Conservation (phyloP, 768 basidiomycete genomes). For the Agrocybe praecox region DNA sequence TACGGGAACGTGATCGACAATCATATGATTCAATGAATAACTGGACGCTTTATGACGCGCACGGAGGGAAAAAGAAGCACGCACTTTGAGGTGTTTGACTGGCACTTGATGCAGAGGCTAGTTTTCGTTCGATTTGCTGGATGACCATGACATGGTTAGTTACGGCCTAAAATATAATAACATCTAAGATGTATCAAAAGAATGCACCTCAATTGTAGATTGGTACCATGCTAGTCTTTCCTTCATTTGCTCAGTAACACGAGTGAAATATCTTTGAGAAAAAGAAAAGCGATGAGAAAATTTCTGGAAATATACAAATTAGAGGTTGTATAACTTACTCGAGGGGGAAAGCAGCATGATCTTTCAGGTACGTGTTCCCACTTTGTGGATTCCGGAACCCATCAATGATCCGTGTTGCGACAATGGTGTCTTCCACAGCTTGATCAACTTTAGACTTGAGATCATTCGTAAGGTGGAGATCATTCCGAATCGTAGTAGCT, state of each 20-base stretch:
- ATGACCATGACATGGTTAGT: conserved; percentile 4
- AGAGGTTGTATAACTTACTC: conserved; percentile 54
- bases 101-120: conserved; percentile 66
- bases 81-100: conserved; percentile 79
- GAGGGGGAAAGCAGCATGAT: conserved; percentile 79
- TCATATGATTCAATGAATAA: conserved; percentile 8
- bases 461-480: conserved; percentile 67
- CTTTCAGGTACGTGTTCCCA: conserved; percentile 70
- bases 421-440: conserved; percentile 79
- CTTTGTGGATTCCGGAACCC: conserved; percentile 78
- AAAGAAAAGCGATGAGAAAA: not conserved
- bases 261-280: conserved; percentile 63
- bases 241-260: conserved; percentile 72
- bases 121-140: conserved; percentile 84
- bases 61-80: conserved; percentile 9
- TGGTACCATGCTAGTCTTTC: conserved; percentile 80
- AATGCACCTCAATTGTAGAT: conserved; percentile 70
- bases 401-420: conserved; percentile 76
- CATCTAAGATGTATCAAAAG: conserved; percentile 1
- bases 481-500: conserved; percentile 64
- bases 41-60: not conserved
- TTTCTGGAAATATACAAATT: not conserved
- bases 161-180: not conserved
- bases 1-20: conserved; percentile 25
- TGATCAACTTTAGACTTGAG: conserved; percentile 76